Conservation (phyloP, 768 basidiomycete species). For the Auricularia cornea region DNA sequence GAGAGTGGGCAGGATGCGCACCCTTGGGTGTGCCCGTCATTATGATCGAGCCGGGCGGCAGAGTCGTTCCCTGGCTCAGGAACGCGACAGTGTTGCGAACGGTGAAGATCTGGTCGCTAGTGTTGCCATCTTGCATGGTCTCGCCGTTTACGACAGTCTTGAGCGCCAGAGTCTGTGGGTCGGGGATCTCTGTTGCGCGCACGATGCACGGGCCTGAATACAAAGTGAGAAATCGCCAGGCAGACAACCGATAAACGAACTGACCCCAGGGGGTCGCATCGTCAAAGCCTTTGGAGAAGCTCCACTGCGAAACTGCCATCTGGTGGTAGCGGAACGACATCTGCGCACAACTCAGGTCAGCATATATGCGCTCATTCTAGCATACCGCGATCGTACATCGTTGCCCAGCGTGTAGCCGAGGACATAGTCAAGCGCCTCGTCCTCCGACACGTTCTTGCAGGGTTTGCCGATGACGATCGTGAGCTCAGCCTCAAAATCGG, state of each 20-base stretch:
- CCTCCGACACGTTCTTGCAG: constrained; percentile 71
- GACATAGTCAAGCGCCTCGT: constrained; percentile 77
- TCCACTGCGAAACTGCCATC: constrained; percentile 75
- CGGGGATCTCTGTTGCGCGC: constrained; percentile 48
- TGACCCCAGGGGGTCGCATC: not conserved
- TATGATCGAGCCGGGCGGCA: constrained; percentile 73
- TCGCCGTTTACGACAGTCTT: constrained; percentile 59
- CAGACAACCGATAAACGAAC: not conserved
- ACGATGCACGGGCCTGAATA: constrained; percentile 77
- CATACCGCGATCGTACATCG: constrained; percentile 41
- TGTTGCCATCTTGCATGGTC: constrained; percentile 65
- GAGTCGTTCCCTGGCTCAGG: constrained; percentile 78
- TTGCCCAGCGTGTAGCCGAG: constrained; percentile 76
- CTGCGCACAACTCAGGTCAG: constrained; percentile 22
- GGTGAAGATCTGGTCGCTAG: constrained; percentile 78
- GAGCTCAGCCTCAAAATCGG: constrained; percentile 79
- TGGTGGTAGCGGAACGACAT: constrained; percentile 81
- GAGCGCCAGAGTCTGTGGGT: constrained; percentile 58
- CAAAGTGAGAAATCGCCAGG: no score
- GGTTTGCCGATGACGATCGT: constrained; percentile 77
- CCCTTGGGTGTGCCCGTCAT: constrained; percentile 41
- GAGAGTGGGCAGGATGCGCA: not conserved
- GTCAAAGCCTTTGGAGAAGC: constrained; percentile 82
- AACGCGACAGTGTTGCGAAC: constrained; percentile 69
- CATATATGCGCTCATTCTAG: not conserved